Evolutionary conservation across 1,284 basidiomycete species (phyloP).

Genomic region (Pulchroboletus neoregius): DNA sequence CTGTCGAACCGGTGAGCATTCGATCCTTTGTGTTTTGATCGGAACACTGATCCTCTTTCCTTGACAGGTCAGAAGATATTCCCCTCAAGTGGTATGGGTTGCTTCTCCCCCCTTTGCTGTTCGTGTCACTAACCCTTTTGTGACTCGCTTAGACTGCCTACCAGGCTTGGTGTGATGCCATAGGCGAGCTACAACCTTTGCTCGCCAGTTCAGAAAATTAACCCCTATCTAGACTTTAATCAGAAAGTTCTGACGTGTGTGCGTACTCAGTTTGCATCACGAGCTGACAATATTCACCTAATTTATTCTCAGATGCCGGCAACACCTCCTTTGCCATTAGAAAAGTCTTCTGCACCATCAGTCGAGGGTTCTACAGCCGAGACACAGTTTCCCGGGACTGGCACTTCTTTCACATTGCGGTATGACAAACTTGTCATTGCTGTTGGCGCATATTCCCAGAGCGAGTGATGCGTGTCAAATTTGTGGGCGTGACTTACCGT

Average conservation of each 20-base stretch:
- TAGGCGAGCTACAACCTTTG: slow-evolving; percentile 38
- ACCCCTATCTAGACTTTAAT: slow-evolving; percentile 51
- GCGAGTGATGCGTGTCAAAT: slow-evolving; percentile 36
- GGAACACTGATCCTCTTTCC: neutral
- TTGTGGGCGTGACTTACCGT: slow-evolving; percentile 1
- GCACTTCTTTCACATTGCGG: slow-evolving; percentile 44
- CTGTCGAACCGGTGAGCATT: slow-evolving; percentile 67
- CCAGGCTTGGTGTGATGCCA: slow-evolving; percentile 71
- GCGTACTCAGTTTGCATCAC: slow-evolving; percentile 24
- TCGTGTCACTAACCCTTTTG: neutral
- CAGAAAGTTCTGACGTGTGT: slow-evolving; percentile 60
- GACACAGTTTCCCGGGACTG: slow-evolving; percentile 8
- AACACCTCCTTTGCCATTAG: slow-evolving; percentile 42
- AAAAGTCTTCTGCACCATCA: slow-evolving; percentile 18
- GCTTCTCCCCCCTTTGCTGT: neutral
- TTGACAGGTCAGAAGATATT: slow-evolving; percentile 50
- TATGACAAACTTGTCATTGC: slow-evolving; percentile 85
- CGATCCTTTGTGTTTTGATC: slow-evolving; percentile 21
- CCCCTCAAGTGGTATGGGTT: slow-evolving; percentile 50
- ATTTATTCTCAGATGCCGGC: slow-evolving; percentile 47
- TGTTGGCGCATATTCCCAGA: slow-evolving; percentile 83
- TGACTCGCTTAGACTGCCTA: slow-evolving; percentile 46
- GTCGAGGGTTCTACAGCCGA: slow-evolving; percentile 12
- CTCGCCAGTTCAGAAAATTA: neutral
- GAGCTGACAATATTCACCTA: neutral